phyloP scores from a whole-genome alignment of 2,329 filamentous ascomycete genomes.

The Lizonia empirigonia region DNA sequence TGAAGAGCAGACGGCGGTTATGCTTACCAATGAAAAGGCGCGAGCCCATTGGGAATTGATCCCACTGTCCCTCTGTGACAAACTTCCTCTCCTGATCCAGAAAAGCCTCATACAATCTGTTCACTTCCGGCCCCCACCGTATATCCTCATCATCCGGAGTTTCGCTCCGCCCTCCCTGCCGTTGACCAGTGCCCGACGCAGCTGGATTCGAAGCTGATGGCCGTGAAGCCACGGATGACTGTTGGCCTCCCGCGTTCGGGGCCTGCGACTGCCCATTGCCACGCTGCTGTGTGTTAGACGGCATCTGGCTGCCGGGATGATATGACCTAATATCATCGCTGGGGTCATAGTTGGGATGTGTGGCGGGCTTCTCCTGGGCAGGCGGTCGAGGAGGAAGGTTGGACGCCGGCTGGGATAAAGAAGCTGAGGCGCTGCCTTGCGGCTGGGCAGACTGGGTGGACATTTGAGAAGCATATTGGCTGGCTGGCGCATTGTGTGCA shows the following conservation, averaged over 20 bases:
- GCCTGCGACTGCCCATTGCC: conserved; percentile 32
- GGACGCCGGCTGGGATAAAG: conserved; percentile 47
- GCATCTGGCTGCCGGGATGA: conserved; percentile 54
- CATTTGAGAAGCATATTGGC: conserved; percentile 44
- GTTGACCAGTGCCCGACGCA: conserved; percentile 35
- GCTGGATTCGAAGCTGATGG: conserved; percentile 38
- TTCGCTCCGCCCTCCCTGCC: conserved; percentile 31
- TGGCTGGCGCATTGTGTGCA: conserved; percentile 36
- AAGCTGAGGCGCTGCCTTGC: conserved; percentile 43
- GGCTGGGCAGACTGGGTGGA: conserved; percentile 37
- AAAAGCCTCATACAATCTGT: conserved; percentile 74
- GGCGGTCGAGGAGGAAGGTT: conserved; percentile 56
- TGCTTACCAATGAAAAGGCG: conserved; percentile 78
- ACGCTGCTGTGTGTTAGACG: conserved; percentile 40
- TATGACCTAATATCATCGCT: conserved; percentile 57
- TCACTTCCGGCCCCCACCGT: conserved; percentile 62
- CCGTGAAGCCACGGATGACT: conserved; percentile 22
- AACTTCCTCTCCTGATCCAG: conserved; percentile 74
- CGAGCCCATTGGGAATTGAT: conserved; percentile 77
- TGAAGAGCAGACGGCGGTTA: neutral
- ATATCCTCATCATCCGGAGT: conserved; percentile 53
- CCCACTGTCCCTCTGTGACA: conserved; percentile 79
- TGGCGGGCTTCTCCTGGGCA: conserved; percentile 55
- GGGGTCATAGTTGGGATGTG: conserved; percentile 55
- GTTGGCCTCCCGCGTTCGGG: conserved; percentile 27